Evolutionary conservation across 1,284 basidiomycete species (phyloP).

Genomic region (Pholiota adiposa): DNA sequence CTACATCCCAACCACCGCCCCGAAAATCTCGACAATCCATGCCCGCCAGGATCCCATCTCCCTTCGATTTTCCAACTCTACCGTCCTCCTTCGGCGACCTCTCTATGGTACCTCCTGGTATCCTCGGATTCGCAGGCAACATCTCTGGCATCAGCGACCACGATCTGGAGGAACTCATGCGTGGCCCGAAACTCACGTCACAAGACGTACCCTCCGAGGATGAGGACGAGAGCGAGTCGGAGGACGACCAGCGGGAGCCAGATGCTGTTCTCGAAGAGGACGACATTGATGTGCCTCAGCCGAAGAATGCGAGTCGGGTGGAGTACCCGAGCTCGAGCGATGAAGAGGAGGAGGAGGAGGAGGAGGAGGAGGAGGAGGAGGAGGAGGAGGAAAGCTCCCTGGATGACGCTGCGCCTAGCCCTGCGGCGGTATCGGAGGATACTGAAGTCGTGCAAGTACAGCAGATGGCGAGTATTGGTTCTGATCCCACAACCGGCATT

Average conservation of each 20-base stretch:
- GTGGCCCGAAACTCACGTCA: slow-evolving; percentile 42
- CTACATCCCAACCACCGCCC: not conserved
- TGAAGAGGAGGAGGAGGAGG: slow-evolving; percentile 30
- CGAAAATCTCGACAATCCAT: not conserved
- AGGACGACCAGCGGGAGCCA: slow-evolving; percentile 27
- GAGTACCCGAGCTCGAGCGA: slow-evolving; percentile 28
- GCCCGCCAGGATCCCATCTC: not conserved
- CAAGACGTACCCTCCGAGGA: slow-evolving; percentile 31
- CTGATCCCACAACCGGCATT: not conserved
- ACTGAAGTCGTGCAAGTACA: not conserved
- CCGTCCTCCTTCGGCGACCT: not conserved
- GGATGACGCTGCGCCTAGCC: not conserved
- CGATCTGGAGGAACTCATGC: slow-evolving; percentile 52
- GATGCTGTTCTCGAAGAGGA: slow-evolving; percentile 31
- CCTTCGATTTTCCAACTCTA: not conserved
- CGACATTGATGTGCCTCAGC: slow-evolving; percentile 16
- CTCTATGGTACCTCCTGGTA: not conserved
- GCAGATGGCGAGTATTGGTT: not conserved
- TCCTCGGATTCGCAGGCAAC: slow-evolving; percentile 18
- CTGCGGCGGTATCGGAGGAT: not conserved
- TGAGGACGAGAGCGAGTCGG: slow-evolving; percentile 17
- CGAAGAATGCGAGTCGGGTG: slow-evolving; percentile 12
- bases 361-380: slow-evolving; percentile 18
- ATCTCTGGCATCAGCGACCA: slow-evolving; percentile 30
- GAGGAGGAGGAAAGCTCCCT: no score